Evolutionary conservation across 2,329 filamentous ascomycete genomes (phyloP), one percentile per base, ranked within the genome.

Genomic region (Colletotrichum acutatum): DNA sequence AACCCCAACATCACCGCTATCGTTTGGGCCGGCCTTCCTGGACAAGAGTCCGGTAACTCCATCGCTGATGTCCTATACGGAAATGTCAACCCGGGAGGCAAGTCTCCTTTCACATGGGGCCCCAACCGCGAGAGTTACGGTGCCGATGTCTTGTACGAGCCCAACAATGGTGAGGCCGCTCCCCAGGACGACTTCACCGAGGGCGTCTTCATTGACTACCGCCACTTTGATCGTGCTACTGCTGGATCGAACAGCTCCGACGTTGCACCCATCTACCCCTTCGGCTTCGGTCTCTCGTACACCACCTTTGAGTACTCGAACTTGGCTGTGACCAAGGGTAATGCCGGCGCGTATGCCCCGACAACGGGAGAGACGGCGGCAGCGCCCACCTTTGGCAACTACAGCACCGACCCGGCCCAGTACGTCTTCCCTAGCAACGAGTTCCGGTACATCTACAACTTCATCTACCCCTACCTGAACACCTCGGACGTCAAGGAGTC

Each of bases 51-150:
- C 26, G 95, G 95, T 62, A 94, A 95, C 79, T 88, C 93, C 3
- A 90, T 97, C 67, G 89, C 90, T 12, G 94, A 97, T 77, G 88
- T 97, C n/a, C 90, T 98, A 12, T 97, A 95, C 81, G 95, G 95
- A 56, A 90, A 89, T 72, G 89, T 92, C 74, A 95, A 95, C 83
- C 94, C 94, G 1, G 90, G 90, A 32, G 95, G 90, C 63, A 93
- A 94, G 75, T 89, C 93, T 0, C 92, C 93, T 4, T 97, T 97
- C 82, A 97, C 94, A 4, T 93, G 95, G 87, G 95, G 93, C 14
- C 86, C 87, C 49, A 89, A 89, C 2, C 88, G 87, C 19, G 86
- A 89, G 74, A 90, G 92, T 77, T 97, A 95, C 78, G 92, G 92
- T 49, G 88, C 89, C 8, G 88, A 93, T 61, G 80, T 95, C n/a